Percentiles rank a stretch among this genome's conserved stretches.
These are phyloP conservation scores for Tuber aestivum DNA, from an alignment of 495 filamentous ascomycete species.

Conservation along the genomic window DNA sequence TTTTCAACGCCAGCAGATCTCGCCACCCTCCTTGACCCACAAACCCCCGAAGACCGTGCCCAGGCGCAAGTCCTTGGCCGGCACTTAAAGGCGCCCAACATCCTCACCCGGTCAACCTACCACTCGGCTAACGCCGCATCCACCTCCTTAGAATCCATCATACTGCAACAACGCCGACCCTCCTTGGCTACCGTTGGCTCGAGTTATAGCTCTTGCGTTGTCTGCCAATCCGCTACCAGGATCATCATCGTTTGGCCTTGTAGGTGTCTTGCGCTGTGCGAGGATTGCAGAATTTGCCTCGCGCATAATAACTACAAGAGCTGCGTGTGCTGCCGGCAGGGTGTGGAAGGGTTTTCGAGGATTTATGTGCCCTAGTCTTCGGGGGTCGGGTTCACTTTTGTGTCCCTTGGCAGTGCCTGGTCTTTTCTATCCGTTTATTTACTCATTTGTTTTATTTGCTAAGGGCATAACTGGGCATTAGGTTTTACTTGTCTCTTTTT, in stretches of 20 bases:
- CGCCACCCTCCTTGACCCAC: constrained; percentile 76
- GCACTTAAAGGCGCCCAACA: constrained; percentile 62
- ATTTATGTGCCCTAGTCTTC: constrained; percentile 67
- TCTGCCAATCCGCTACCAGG: constrained; percentile 80
- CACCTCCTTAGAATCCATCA: constrained; percentile 66
- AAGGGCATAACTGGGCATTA: background rate
- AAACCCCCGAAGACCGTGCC: constrained; percentile 65
- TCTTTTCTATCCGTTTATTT: background rate
- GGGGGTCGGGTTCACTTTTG: background rate
- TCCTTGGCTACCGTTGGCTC: background rate
- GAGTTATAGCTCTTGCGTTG: constrained; percentile 56
- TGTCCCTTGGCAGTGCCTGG: background rate
- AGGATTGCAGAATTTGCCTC: constrained; percentile 86
- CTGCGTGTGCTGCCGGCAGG: constrained; percentile 85
- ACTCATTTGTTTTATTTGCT: background rate
- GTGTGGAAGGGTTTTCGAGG: constrained; percentile 78
- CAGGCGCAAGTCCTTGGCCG: constrained; percentile 78
- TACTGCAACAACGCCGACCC: constrained; percentile 49
- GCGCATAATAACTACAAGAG: constrained; percentile 96
- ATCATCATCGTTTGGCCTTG: constrained; percentile 96
- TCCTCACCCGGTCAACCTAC: constrained; percentile 76
- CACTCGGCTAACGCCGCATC: background rate
- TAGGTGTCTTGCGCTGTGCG: constrained; percentile 85
- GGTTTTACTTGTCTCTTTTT: background rate
- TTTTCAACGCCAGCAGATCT: constrained; percentile 63